These are phyloP conservation scores for Trichothecium roseum DNA, from an alignment of 2,329 filamentous ascomycete species.

Conservation along the genomic window DNA sequence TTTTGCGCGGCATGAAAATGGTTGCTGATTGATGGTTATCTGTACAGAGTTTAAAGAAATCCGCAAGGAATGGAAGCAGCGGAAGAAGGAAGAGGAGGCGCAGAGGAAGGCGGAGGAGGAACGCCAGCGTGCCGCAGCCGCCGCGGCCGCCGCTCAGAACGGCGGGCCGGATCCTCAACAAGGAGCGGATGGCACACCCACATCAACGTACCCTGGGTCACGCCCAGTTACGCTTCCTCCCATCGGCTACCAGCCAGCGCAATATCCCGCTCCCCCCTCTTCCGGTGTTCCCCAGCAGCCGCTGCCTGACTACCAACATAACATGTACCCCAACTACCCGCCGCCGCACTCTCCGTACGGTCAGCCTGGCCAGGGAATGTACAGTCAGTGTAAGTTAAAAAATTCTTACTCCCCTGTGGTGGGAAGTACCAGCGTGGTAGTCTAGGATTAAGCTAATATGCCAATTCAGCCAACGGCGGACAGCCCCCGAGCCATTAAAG, in stretches of 20 bases:
- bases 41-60: conserved; percentile 93
- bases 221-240: conserved; percentile 59
- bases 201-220: conserved; percentile 45
- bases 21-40: neutral
- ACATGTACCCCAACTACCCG: conserved; percentile 48
- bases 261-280: conserved; percentile 55
- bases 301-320: conserved; percentile 43
- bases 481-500: conserved; percentile 22
- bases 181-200: conserved; percentile 27
- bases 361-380: conserved; percentile 46
- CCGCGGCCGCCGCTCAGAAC: conserved; percentile 41
- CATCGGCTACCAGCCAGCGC: conserved; percentile 59
- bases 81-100: conserved; percentile 97
- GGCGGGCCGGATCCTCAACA: conserved; percentile 38
- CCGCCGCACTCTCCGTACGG: conserved; percentile 50
- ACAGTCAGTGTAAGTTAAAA: conserved; percentile 42
- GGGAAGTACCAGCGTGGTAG: too few relatives aligned
- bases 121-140: conserved; percentile 44
- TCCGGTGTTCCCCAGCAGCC: conserved; percentile 39
- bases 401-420: neutral
- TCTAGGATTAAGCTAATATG: neutral
- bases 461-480: conserved; percentile 19
- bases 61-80: conserved; percentile 96
- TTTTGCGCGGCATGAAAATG: neutral
- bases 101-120: conserved; percentile 86